Percentiles rank a stretch among this genome's conserved stretches.
Conservation (phyloP, 805 yeast genomes). For the Clavispora phyllophila region DNA sequence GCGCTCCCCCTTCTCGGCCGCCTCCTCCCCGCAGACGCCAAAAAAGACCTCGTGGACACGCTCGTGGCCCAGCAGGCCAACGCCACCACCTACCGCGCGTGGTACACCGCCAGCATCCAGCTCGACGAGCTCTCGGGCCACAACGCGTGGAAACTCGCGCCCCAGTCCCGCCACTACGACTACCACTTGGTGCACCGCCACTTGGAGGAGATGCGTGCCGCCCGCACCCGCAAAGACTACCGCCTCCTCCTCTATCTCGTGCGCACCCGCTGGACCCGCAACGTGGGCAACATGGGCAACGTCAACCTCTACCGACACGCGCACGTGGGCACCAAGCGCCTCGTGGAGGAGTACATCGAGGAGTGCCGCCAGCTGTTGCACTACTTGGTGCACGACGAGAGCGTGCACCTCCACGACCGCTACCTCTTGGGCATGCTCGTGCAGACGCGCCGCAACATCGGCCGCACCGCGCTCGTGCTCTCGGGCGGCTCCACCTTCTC, state of each 20-base stretch:
- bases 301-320: constrained; percentile 71
- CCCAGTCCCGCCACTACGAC: constrained; percentile 69
- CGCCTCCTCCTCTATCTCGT: constrained; percentile 63
- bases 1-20: constrained; percentile 5
- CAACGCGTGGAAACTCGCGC: constrained; percentile 65
- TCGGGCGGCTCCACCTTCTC: constrained; percentile 98
- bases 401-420: constrained; percentile 53
- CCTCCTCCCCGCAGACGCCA: constrained; percentile 9
- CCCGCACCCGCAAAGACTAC: constrained; percentile 55
- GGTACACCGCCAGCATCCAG: constrained; percentile 60
- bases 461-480: constrained; percentile 89
- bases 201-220: constrained; percentile 51
- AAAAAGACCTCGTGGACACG: constrained; percentile 14
- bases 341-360: constrained; percentile 75
- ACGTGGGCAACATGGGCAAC: constrained; percentile 84
- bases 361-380: constrained; percentile 60
- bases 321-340: constrained; percentile 75
- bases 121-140: constrained; percentile 64
- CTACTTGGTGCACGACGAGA: constrained; percentile 32
- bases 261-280: constrained; percentile 80
- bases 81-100: constrained; percentile 47
- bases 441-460: constrained; percentile 87
- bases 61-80: constrained; percentile 27
- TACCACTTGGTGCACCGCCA: constrained; percentile 51
- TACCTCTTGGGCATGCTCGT: constrained; percentile 72